Percentiles rank a stretch among this genome's conserved stretches.
Evolutionary conservation across 148 eudicot species (phyloP).

Genomic region (Dianthus caryophyllus): DNA sequence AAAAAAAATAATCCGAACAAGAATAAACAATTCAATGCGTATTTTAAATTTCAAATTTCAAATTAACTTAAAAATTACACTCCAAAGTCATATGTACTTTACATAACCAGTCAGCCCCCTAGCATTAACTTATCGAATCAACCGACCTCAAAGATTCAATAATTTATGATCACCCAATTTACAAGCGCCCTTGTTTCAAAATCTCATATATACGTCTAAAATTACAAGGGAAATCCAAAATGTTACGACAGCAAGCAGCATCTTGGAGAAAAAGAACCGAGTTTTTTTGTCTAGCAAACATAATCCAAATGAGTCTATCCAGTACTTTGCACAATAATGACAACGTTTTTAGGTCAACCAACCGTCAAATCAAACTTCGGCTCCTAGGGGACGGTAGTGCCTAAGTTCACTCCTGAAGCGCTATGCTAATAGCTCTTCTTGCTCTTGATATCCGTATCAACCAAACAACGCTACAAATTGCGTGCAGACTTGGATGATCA

Average conservation of each 20-base stretch:
- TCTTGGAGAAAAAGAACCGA: conserved; percentile 5
- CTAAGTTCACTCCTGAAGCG: conserved; percentile 10
- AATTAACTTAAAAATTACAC: conserved; percentile 11
- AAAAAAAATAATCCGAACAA: background rate
- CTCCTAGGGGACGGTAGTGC: conserved; percentile 11
- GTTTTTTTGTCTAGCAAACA: conserved; percentile 12
- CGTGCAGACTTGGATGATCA: background rate
- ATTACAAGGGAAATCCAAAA: conserved; percentile 27
- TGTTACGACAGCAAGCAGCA: conserved; percentile 15
- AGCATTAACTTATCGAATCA: conserved; percentile 12
- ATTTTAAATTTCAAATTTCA: background rate
- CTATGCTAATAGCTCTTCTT: conserved; percentile 7
- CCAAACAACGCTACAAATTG: conserved; percentile 4
- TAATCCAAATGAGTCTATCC: conserved; percentile 19
- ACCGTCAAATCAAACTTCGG: conserved; percentile 4
- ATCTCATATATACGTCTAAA: conserved; percentile 35
- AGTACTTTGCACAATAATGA: conserved; percentile 15
- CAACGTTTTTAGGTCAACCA: conserved; percentile 3
- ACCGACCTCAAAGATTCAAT: conserved; percentile 7
- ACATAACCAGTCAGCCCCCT: conserved; percentile 10
- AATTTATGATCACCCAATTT: conserved; percentile 35
- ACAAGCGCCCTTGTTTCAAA: conserved; percentile 41
- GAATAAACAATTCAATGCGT: conserved; percentile 13
- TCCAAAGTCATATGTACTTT: conserved; percentile 4
- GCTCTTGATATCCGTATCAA: conserved; percentile 13